Conservation (phyloP, 768 basidiomycete species). For the Hygrocybe punicea region DNA sequence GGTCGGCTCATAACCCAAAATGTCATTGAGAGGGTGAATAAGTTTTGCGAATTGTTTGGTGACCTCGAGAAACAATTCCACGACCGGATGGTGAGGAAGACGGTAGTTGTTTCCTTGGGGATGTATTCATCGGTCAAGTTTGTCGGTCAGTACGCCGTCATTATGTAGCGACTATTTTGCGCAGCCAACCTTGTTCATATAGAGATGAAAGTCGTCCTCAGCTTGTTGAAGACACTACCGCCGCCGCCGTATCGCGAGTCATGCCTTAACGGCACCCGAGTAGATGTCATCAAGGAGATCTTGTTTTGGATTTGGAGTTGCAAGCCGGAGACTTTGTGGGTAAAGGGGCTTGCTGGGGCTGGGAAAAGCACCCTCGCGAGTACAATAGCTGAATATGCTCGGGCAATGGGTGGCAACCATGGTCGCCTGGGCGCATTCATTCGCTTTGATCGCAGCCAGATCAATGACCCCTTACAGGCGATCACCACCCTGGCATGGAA, state of each 20-base stretch:
- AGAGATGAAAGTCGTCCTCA: too few relatives aligned
- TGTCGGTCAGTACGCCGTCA: too few relatives aligned
- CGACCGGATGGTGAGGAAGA: too few relatives aligned
- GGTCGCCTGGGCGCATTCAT: conserved; percentile 16
- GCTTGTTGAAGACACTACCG: too few relatives aligned
- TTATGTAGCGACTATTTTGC: too few relatives aligned
- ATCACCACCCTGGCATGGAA: conserved; percentile 10
- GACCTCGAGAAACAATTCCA: background rate
- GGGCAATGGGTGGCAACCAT: background rate
- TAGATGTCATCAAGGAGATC: background rate
- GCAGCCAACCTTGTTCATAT: too few relatives aligned
- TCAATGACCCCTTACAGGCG: conserved; percentile 7
- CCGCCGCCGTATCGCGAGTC: background rate
- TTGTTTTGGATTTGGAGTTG: background rate
- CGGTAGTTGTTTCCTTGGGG: too few relatives aligned
- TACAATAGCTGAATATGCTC: conserved; percentile 5
- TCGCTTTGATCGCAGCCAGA: conserved; percentile 9
- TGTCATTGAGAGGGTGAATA: background rate
- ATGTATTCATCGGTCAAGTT: too few relatives aligned
- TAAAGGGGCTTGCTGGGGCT: background rate
- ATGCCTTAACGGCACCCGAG: background rate
- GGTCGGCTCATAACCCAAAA: background rate
- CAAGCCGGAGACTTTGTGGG: background rate
- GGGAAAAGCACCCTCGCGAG: conserved; percentile 17
- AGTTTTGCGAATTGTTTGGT: background rate